A percentile compares a stretch with the other conserved stretches of the same genome.
phyloP scores from a whole-genome alignment of 306 rosid species.

The Prosopis cineraria region DNA sequence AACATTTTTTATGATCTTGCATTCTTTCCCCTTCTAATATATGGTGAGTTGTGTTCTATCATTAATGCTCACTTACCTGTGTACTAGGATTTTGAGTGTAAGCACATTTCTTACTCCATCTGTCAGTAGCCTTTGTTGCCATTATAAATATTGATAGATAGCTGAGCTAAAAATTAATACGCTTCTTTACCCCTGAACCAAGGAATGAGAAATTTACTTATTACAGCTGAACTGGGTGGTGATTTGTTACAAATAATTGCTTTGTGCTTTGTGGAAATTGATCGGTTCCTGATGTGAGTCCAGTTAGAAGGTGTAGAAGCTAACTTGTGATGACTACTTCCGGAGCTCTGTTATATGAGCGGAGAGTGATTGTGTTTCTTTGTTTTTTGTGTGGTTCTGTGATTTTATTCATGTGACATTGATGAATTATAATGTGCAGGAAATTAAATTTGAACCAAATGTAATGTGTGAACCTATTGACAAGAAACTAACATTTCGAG shows the following conservation, averaged over 20 bases:
- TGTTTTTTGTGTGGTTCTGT: background rate
- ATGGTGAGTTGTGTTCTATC: too few relatives aligned
- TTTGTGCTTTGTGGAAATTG: background rate
- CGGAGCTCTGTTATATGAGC: background rate
- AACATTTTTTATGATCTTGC: background rate
- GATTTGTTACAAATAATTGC: background rate
- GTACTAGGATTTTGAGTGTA: background rate
- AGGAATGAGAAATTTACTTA: background rate
- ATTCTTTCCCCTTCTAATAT: background rate
- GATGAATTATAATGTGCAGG: constrained; percentile 50
- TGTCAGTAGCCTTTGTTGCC: too few relatives aligned
- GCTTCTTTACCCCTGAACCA: background rate
- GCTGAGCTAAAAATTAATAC: background rate
- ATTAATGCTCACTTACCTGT: background rate
- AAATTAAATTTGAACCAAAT: constrained; percentile 89
- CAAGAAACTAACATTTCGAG: constrained; percentile 74
- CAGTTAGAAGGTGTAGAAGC: background rate
- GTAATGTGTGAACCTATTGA: constrained; percentile 95
- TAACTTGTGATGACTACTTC: background rate
- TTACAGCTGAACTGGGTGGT: constrained; percentile 1
- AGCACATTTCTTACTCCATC: background rate
- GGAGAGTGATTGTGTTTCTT: background rate
- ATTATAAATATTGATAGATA: background rate
- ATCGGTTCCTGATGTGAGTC: background rate
- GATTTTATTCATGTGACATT: background rate